Evolutionary conservation across 345 rosid genomes (phyloP).

Genomic region (Triadica sebifera): DNA sequence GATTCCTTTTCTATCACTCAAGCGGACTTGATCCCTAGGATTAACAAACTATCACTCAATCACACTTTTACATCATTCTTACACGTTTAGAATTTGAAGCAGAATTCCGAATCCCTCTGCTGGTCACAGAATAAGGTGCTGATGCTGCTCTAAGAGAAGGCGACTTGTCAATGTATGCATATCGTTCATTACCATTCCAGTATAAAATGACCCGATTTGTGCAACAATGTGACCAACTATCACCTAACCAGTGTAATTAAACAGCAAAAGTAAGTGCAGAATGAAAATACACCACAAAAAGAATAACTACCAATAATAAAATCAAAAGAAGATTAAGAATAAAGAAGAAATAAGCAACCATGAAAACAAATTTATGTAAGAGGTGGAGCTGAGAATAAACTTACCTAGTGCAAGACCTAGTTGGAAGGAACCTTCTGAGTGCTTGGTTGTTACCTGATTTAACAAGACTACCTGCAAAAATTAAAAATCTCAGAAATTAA

Average conservation of each 20-base stretch:
- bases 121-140: slow-evolving; percentile 73
- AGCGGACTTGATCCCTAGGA: too few relatives aligned
- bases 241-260: slow-evolving; percentile 48
- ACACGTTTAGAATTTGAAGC: slow-evolving; percentile 52
- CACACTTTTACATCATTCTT: slow-evolving; percentile 49
- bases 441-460: slow-evolving; percentile 90
- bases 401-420: slow-evolving; percentile 83
- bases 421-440: slow-evolving; percentile 71
- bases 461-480: slow-evolving; percentile 68
- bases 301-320: background rate
- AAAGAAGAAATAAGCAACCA: background rate
- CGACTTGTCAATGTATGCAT: slow-evolving; percentile 78
- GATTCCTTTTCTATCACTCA: background rate
- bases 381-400: slow-evolving; percentile 10
- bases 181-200: slow-evolving; percentile 82
- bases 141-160: slow-evolving; percentile 79
- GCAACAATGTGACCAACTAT: slow-evolving; percentile 95
- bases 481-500: background rate
- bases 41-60: background rate
- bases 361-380: background rate
- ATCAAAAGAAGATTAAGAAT: background rate
- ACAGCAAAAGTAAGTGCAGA: background rate
- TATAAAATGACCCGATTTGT: slow-evolving; percentile 76
- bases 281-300: background rate
- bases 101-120: slow-evolving; percentile 66